phyloP scores from a whole-genome alignment of 2,329 filamentous ascomycete genomes.

The Curvularia eragrostidis region DNA sequence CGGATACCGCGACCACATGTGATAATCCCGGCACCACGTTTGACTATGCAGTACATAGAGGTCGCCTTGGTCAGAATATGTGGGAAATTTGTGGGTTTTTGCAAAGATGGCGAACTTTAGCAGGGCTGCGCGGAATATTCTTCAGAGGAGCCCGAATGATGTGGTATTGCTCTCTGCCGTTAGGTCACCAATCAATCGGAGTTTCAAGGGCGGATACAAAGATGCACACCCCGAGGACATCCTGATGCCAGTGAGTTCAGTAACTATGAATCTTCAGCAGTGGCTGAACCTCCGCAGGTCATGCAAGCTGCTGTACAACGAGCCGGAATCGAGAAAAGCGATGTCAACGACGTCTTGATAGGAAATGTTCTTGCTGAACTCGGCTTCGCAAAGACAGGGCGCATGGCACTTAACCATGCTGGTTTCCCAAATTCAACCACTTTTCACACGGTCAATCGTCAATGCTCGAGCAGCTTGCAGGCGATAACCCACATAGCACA shows the following conservation, averaged over 20 bases:
- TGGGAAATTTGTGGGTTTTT: background rate
- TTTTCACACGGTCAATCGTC: conserved; percentile 85
- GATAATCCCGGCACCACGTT: conserved; percentile 30
- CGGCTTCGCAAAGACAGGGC: conserved; percentile 87
- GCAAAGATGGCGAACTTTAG: conserved; percentile 39
- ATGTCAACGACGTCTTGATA: conserved; percentile 42
- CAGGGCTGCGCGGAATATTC: conserved; percentile 61
- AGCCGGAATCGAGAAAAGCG: conserved; percentile 32
- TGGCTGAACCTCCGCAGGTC: conserved; percentile 62
- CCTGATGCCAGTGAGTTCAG: conserved; percentile 61
- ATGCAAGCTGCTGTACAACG: conserved; percentile 64
- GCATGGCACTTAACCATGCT: conserved; percentile 85
- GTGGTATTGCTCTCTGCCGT: conserved; percentile 91
- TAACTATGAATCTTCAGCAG: conserved; percentile 70
- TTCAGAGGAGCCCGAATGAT: conserved; percentile 90
- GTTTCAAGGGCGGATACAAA: conserved; percentile 90
- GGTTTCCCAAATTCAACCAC: conserved; percentile 89
- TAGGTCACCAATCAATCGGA: conserved; percentile 87
- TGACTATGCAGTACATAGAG: conserved; percentile 17
- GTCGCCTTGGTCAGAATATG: conserved; percentile 2
- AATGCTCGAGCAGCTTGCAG: conserved; percentile 96
- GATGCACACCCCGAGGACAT: conserved; percentile 89
- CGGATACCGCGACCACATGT: conserved; percentile 21
- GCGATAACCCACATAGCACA: conserved; percentile 93
- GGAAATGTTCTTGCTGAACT: conserved; percentile 82